Conservation (phyloP, 2,329 filamentous ascomycete genomes). For the Hymenoscyphus occultus region DNA sequence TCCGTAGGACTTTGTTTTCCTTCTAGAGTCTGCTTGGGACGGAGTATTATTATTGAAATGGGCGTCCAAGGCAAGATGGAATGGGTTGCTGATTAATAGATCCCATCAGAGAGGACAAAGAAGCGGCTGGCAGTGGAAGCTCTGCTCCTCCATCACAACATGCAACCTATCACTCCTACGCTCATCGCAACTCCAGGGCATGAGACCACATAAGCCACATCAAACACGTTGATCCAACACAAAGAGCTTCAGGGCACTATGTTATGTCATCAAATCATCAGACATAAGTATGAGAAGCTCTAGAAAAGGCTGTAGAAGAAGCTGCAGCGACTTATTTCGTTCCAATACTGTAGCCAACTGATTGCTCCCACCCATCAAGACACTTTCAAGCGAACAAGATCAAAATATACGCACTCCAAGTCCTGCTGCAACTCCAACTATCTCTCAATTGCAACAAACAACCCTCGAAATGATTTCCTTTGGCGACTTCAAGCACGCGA, state of each 20-base stretch:
- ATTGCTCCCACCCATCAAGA: not conserved
- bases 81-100: no score
- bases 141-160: no score
- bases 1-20: not conserved
- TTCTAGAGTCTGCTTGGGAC: not conserved
- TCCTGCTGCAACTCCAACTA: not conserved
- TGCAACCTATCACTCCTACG: not conserved
- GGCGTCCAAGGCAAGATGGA: no score
- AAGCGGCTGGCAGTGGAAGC: no score
- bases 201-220: not conserved
- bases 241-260: not conserved
- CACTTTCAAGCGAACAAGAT: not conserved
- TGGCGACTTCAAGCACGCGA: conserved; percentile 8
- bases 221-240: not conserved
- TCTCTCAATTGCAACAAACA: not conserved
- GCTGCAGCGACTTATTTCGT: not conserved
- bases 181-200: not conserved
- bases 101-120: no score
- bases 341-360: not conserved
- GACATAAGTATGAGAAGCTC: not conserved
- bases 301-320: not conserved
- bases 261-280: not conserved
- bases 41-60: no score
- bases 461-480: conserved; percentile 5
- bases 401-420: not conserved